phyloP scores from a whole-genome alignment of 176 grass and related monocot genomes.

The Carex myosuroides region DNA sequence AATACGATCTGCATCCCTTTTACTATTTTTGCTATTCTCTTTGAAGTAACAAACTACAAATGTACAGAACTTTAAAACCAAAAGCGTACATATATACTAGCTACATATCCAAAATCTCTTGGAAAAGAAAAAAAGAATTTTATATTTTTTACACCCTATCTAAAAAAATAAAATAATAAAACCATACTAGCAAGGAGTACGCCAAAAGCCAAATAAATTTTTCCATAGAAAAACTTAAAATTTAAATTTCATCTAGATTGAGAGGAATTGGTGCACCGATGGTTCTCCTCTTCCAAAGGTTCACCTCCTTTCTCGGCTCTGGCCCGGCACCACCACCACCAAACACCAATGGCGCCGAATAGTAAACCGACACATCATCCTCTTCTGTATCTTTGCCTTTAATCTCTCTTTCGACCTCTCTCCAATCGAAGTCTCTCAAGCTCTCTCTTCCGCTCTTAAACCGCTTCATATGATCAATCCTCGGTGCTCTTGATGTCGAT shows the following conservation, averaged over 20 bases:
- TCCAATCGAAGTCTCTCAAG: conserved; percentile 76
- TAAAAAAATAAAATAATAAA: background rate
- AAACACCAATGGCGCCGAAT: conserved; percentile 68
- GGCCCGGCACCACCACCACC: conserved; percentile 40
- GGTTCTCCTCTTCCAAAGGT: conserved; percentile 84
- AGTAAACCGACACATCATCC: conserved; percentile 39
- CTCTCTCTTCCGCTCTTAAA: conserved; percentile 65
- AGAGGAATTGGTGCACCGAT: conserved; percentile 44
- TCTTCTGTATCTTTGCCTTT: conserved; percentile 3
- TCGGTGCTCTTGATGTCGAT: background rate
- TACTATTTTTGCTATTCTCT: background rate
- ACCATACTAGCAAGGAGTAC: too few species aligned
- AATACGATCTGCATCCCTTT: background rate
- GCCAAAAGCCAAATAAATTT: background rate
- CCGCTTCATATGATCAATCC: conserved; percentile 72
- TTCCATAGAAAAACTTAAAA: background rate
- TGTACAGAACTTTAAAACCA: background rate
- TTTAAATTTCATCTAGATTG: conserved; percentile 12
- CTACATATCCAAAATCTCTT: background rate
- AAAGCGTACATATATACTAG: background rate
- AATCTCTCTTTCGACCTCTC: conserved; percentile 11
- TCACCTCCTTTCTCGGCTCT: conserved; percentile 84
- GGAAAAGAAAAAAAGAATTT: background rate
- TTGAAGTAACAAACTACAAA: background rate
- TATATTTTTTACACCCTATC: background rate